Percentiles rank a stretch among this genome's conserved stretches.
These are phyloP conservation scores for Millerozyma acaciae DNA, from an alignment of 805 yeast species.

Conservation along the genomic window DNA sequence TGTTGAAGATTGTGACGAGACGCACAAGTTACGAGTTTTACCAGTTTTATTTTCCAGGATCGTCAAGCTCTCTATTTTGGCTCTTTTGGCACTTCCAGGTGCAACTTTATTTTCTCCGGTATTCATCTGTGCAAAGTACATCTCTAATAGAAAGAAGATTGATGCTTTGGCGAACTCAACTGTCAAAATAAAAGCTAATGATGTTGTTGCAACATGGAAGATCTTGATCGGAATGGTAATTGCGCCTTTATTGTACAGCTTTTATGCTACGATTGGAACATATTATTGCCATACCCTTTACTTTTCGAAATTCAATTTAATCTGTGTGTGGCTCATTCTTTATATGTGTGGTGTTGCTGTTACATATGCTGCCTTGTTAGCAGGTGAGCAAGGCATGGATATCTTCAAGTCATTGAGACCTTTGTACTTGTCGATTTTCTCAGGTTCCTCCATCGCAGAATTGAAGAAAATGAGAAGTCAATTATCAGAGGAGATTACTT, in stretches of 20 bases:
- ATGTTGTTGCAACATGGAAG: conserved; percentile 97
- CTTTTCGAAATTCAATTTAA: conserved; percentile 15
- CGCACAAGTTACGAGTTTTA: conserved; percentile 47
- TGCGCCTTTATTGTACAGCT: conserved; percentile 80
- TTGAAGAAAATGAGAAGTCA: conserved; percentile 59
- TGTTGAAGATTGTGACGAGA: conserved; percentile 52
- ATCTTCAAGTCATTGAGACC: conserved; percentile 80
- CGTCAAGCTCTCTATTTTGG: conserved; percentile 51
- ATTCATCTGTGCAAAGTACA: conserved; percentile 69
- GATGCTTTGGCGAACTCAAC: conserved; percentile 81
- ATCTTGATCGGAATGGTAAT: conserved; percentile 82
- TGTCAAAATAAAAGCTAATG: conserved; percentile 88
- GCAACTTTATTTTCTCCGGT: conserved; percentile 82
- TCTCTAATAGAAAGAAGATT: conserved; percentile 68
- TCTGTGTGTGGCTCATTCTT: conserved; percentile 42
- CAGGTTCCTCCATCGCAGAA: conserved; percentile 53
- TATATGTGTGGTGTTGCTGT: conserved; percentile 67
- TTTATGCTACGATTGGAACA: conserved; percentile 68
- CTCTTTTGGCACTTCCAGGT: conserved; percentile 82
- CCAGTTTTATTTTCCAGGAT: conserved; percentile 56
- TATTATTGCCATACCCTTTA: conserved; percentile 21
- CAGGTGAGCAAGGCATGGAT: conserved; percentile 94
- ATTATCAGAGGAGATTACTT: conserved; percentile 72
- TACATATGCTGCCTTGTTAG: conserved; percentile 84
- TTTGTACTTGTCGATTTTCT: conserved; percentile 59